Conservation (phyloP, 257 asterid species). For the Rehmannia glutinosa region DNA sequence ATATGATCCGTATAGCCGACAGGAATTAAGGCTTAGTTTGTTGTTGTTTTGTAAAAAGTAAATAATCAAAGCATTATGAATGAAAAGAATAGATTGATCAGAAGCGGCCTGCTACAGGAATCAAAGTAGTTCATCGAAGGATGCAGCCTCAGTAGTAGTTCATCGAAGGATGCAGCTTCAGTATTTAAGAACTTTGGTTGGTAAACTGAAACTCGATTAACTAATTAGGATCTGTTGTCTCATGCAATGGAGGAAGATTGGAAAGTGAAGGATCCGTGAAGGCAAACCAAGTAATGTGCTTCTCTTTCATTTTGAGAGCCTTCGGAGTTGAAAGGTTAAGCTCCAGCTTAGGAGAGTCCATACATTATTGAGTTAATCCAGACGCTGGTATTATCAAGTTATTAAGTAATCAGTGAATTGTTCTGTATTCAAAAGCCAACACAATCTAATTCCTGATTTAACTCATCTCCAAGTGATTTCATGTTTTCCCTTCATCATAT, state of each 20-base stretch:
- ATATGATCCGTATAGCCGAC: too few relatives aligned
- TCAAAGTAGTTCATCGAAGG: conserved; percentile 3
- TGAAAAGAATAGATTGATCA: not conserved
- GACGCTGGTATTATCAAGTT: not conserved
- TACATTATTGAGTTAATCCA: not conserved
- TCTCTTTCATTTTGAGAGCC: not conserved
- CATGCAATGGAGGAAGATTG: not conserved
- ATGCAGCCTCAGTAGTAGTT: conserved; percentile 6
- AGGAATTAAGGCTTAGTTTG: too few relatives aligned
- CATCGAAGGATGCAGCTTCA: conserved; percentile 7
- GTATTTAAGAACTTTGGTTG: not conserved
- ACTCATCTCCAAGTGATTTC: not conserved
- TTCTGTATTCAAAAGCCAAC: not conserved
- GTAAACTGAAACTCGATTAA: not conserved
- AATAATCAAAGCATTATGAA: conserved; percentile 14
- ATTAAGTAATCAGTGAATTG: not conserved
- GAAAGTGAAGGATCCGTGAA: not conserved
- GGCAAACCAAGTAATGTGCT: not conserved
- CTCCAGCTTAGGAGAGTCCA: not conserved
- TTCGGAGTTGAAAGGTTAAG: not conserved
- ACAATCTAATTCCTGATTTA: not conserved
- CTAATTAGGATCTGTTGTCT: not conserved
- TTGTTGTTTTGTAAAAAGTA: too few relatives aligned
- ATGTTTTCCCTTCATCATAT: not conserved
- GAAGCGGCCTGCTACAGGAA: conserved; percentile 15